Conservation (phyloP, 2,329 filamentous ascomycete species). For the Aspergillus cejpii region DNA sequence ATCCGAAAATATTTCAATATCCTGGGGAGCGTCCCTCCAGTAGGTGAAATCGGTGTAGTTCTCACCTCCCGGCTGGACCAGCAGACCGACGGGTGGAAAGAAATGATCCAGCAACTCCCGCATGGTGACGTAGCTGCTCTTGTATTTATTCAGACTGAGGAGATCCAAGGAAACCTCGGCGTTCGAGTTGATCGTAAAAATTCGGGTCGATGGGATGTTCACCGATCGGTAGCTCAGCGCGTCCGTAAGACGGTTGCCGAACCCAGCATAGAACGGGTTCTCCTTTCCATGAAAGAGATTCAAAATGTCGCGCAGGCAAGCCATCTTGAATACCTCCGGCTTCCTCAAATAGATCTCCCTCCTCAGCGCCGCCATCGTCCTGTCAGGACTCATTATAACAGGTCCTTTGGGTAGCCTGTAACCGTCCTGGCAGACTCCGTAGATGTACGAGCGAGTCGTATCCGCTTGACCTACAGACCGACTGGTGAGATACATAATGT, state of each 20-base stretch:
- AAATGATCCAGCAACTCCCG: conserved; percentile 96
- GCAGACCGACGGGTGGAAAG: conserved; percentile 82
- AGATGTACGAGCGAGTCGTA: conserved; percentile 78
- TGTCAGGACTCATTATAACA: conserved; percentile 89
- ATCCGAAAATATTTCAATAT: conserved; percentile 80
- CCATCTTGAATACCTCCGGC: conserved; percentile 99
- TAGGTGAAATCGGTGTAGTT: conserved; percentile 96
- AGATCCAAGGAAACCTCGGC: conserved; percentile 90
- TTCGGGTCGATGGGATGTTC: conserved; percentile 86
- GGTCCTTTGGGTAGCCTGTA: conserved; percentile 82
- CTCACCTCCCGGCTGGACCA: conserved; percentile 84
- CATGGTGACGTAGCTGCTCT: conserved; percentile 95
- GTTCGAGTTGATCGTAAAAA: conserved; percentile 98
- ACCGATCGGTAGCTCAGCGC: conserved; percentile 93
- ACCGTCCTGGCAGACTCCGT: conserved; percentile 80
- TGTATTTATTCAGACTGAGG: conserved; percentile 85
- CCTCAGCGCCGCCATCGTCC: conserved; percentile 85
- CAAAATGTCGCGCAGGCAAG: conserved; percentile 88
- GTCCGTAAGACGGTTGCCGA: conserved; percentile 93
- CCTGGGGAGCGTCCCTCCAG: conserved; percentile 79
- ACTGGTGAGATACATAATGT: conserved; percentile 96
- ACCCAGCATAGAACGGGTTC: conserved; percentile 92
- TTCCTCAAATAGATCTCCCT: conserved; percentile 93
- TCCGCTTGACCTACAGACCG: conserved; percentile 91
- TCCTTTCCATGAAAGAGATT: conserved; percentile 70